Evolutionary conservation across 257 asterid species (phyloP).

Genomic region (Perilla frutescens): DNA sequence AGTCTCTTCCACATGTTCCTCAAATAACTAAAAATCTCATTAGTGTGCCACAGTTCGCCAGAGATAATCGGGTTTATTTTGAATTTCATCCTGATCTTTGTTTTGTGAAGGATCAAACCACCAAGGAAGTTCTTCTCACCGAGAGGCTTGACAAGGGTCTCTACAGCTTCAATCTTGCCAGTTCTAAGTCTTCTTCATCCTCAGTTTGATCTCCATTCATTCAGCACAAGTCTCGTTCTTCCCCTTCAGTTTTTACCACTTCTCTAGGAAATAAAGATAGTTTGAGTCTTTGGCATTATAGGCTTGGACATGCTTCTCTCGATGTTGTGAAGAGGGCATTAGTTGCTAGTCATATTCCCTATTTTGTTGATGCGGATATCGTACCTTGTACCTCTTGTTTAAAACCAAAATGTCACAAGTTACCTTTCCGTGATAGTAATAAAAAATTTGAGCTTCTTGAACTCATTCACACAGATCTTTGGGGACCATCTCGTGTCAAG

Average conservation of each 20-base stretch:
- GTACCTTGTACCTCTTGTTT: background rate
- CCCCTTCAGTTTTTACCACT: background rate
- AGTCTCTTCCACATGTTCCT: background rate
- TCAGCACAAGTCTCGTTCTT: background rate
- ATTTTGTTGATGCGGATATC: background rate
- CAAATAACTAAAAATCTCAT: background rate
- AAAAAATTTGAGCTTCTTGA: background rate
- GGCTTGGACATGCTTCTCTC: background rate
- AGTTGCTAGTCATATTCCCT: background rate
- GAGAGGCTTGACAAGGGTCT: background rate
- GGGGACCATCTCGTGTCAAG: background rate
- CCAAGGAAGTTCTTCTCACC: background rate
- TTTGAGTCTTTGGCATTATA: background rate
- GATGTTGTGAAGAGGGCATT: background rate
- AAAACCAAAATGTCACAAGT: background rate
- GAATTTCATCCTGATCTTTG: background rate
- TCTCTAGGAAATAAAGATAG: no score
- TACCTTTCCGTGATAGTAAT: background rate
- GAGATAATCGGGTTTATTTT: background rate
- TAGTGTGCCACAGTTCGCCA: background rate
- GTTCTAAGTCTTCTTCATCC: background rate
- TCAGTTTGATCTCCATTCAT: background rate
- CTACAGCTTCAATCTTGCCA: background rate
- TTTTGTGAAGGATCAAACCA: background rate
- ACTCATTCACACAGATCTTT: background rate